phyloP scores from a whole-genome alignment of 129 eudicot genomes.

The Calendula officinalis region DNA sequence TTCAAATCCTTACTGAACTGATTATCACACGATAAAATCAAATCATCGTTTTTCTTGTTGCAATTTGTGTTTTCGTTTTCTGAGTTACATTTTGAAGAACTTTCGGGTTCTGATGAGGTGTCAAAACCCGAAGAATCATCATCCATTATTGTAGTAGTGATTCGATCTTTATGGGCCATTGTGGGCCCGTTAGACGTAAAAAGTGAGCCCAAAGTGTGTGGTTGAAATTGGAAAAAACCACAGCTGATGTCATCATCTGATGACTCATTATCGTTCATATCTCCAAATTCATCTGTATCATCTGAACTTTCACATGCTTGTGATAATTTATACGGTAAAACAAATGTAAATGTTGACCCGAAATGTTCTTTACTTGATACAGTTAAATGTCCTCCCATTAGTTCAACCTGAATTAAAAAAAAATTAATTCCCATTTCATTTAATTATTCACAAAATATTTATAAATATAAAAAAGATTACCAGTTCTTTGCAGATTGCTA shows the following conservation, averaged over 20 bases:
- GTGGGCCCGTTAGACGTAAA: slow-evolving; percentile 50
- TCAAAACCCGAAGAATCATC: slow-evolving; percentile 34
- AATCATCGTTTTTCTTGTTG: slow-evolving; percentile 24
- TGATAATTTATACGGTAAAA: slow-evolving; percentile 75
- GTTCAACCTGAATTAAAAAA: slow-evolving; percentile 84
- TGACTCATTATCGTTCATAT: slow-evolving; percentile 53
- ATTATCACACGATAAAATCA: slow-evolving; percentile 20
- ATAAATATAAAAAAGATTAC: slow-evolving; percentile 35
- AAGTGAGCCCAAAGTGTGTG: slow-evolving; percentile 57
- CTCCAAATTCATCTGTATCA: slow-evolving; percentile 72
- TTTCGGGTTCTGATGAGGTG: slow-evolving; percentile 35
- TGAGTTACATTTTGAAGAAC: slow-evolving; percentile 28
- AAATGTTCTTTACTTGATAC: slow-evolving; percentile 72
- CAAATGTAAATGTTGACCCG: slow-evolving; percentile 82
- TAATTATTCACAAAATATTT: slow-evolving; percentile 1
- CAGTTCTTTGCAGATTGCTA: slow-evolving; percentile 96
- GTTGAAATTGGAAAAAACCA: slow-evolving; percentile 74
- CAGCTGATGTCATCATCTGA: slow-evolving; percentile 57
- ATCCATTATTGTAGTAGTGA: slow-evolving; percentile 31
- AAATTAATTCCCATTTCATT: slow-evolving; percentile 8
- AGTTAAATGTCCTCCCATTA: slow-evolving; percentile 92
- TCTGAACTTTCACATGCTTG: slow-evolving; percentile 64
- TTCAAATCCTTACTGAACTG: slow-evolving; percentile 21
- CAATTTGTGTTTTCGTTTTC: slow-evolving; percentile 26
- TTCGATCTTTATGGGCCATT: slow-evolving; percentile 38